phyloP scores from a whole-genome alignment of 2,329 filamentous ascomycete genomes.

The Pseudonectria foliicola region DNA sequence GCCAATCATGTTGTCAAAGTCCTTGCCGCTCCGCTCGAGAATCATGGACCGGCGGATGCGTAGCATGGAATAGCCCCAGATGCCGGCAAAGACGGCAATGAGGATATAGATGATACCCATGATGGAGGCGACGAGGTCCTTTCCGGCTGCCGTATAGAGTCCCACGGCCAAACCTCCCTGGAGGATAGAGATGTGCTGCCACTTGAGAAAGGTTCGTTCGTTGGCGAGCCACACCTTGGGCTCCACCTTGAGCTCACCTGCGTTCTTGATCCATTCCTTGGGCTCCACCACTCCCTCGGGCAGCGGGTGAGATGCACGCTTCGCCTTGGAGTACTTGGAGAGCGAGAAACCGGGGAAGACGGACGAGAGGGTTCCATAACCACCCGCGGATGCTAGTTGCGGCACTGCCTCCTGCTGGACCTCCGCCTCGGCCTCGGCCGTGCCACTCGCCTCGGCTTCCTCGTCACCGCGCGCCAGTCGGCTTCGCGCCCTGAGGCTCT shows the following conservation, averaged over 20 bases:
- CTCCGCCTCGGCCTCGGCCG: slow-evolving; percentile 24
- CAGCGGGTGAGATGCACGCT: slow-evolving; percentile 47
- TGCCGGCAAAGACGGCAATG: slow-evolving; percentile 75
- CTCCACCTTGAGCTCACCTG: slow-evolving; percentile 85
- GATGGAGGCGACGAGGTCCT: slow-evolving; percentile 66
- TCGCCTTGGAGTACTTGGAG: slow-evolving; percentile 62
- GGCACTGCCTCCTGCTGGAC: slow-evolving; percentile 31
- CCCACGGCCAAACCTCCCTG: slow-evolving; percentile 77
- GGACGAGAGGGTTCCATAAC: slow-evolving; percentile 56
- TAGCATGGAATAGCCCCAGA: slow-evolving; percentile 85
- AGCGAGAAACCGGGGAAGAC: slow-evolving; percentile 79
- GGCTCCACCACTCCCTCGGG: slow-evolving; percentile 88
- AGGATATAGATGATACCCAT: slow-evolving; percentile 78
- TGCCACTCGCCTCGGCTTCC: not conserved
- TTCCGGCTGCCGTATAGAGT: slow-evolving; percentile 80
- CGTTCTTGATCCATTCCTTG: slow-evolving; percentile 86
- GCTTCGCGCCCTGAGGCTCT: slow-evolving; percentile 19
- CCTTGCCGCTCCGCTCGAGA: slow-evolving; percentile 74
- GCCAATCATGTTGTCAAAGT: slow-evolving; percentile 85
- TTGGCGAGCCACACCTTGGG: slow-evolving; percentile 99
- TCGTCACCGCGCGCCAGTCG: slow-evolving; percentile 13
- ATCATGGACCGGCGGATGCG: slow-evolving; percentile 73
- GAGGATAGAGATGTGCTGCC: slow-evolving; percentile 90
- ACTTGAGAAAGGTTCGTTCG: slow-evolving; percentile 96
- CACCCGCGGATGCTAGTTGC: slow-evolving; percentile 24